These are phyloP conservation scores for Colletotrichum coccodes DNA, from an alignment of 2,329 filamentous ascomycete species.

Conservation along the genomic window DNA sequence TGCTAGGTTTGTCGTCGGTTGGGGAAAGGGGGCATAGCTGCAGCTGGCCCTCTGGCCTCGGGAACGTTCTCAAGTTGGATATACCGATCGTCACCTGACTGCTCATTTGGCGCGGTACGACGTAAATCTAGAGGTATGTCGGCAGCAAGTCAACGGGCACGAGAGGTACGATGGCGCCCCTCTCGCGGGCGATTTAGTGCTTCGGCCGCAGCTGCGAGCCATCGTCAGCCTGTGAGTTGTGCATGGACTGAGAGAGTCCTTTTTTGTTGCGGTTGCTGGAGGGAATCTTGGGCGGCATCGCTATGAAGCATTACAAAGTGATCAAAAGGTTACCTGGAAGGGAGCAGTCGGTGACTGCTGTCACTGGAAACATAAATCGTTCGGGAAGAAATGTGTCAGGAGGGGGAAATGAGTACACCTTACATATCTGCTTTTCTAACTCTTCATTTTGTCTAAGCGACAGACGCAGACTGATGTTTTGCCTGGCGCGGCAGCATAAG, in stretches of 20 bases:
- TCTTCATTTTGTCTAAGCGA: not conserved
- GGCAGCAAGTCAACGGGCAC: slow-evolving; percentile 64
- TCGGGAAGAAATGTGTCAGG: not conserved
- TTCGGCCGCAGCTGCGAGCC: slow-evolving; percentile 34
- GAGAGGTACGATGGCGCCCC: slow-evolving; percentile 58
- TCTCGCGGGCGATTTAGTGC: slow-evolving; percentile 53
- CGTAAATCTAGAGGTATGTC: slow-evolving; percentile 52
- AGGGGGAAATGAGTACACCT: not conserved
- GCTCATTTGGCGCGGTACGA: slow-evolving; percentile 53
- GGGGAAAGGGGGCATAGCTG: slow-evolving; percentile 5
- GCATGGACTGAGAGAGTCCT: slow-evolving; percentile 30
- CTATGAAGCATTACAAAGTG: not conserved
- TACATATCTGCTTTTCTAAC: not conserved
- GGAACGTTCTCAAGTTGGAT: slow-evolving; percentile 47
- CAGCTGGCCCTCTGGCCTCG: slow-evolving; percentile 32
- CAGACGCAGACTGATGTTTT: not conserved
- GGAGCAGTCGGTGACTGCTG: not conserved
- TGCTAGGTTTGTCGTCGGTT: not conserved
- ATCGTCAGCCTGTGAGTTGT: slow-evolving; percentile 13
- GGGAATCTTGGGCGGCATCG: not conserved
- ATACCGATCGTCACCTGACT: slow-evolving; percentile 50
- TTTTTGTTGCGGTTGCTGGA: not conserved
- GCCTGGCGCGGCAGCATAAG: slow-evolving; percentile 12
- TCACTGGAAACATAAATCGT: too few species aligned
- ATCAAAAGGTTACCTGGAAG: too few species aligned